Evolutionary conservation across 2,329 filamentous ascomycete species (phyloP).

Genomic region (Trichophyton schoenleinii): DNA sequence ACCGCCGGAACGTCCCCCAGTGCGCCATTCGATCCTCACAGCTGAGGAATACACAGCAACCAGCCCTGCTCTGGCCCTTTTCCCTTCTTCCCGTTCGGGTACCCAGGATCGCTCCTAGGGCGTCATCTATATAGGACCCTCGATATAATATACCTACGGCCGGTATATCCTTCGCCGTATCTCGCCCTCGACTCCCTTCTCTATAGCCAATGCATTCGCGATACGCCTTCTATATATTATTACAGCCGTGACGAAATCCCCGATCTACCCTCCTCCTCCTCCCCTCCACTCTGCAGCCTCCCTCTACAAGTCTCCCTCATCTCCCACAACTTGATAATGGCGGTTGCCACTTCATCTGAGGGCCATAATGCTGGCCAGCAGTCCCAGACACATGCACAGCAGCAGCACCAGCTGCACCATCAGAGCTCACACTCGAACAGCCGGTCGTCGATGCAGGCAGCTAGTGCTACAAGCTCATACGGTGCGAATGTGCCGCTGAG

Average conservation of each 20-base stretch:
- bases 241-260: slow-evolving; percentile 7
- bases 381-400: neutral
- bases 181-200: neutral
- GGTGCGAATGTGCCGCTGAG: slow-evolving; percentile 47
- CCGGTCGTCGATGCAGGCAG: slow-evolving; percentile 28
- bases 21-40: neutral
- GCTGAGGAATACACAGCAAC: neutral
- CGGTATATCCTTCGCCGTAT: neutral
- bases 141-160: neutral
- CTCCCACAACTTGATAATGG: slow-evolving; percentile 21
- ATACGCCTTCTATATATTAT: slow-evolving; percentile 1
- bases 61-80: neutral
- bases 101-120: neutral
- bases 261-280: neutral
- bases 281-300: no score
- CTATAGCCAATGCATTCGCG: slow-evolving; percentile 11
- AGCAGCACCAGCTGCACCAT: slow-evolving; percentile 11
- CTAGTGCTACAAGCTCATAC: slow-evolving; percentile 34
- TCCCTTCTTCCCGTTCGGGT: neutral
- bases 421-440: slow-evolving; percentile 20
- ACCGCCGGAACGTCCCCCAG: neutral
- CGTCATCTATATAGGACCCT: neutral
- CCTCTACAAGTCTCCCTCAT: neutral
- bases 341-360: slow-evolving; percentile 27
- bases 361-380: slow-evolving; percentile 24